phyloP scores from a whole-genome alignment of 257 asterid species.

The Leonotis leonurus region DNA sequence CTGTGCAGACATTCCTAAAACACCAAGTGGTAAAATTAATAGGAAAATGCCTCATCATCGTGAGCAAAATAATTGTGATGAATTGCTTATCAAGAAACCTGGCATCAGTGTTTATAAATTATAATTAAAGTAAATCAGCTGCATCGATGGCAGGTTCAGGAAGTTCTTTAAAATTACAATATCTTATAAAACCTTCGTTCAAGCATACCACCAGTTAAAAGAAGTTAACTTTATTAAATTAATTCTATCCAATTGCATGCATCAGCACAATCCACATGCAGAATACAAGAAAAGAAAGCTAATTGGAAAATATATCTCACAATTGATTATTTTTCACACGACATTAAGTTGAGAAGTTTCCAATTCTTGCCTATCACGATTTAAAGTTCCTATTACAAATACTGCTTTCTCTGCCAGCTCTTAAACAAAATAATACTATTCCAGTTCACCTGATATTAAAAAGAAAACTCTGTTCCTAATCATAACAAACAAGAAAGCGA shows the following conservation, averaged over 20 bases:
- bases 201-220: too few species aligned
- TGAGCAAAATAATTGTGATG: too few species aligned
- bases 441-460: slow-evolving; percentile 9
- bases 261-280: background rate
- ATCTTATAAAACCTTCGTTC: too few species aligned
- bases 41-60: too few species aligned
- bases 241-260: background rate
- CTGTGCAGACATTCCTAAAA: background rate
- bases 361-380: slow-evolving; percentile 17
- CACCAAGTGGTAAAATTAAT: background rate
- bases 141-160: background rate
- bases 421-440: slow-evolving; percentile 9
- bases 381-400: slow-evolving; percentile 4
- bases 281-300: too few species aligned
- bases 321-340: background rate
- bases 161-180: background rate
- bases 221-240: background rate
- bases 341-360: slow-evolving; percentile 10
- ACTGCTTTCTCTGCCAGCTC: slow-evolving; percentile 13
- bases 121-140: too few species aligned
- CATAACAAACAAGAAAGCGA: slow-evolving; percentile 22
- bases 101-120: too few species aligned
- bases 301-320: background rate
- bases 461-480: background rate
- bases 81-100: too few species aligned